A percentile compares a stretch with the other conserved stretches of the same genome.
These are phyloP conservation scores for Piromyces finnis DNA, from an alignment of 192 early-diverging fungal species.

Conservation along the genomic window DNA sequence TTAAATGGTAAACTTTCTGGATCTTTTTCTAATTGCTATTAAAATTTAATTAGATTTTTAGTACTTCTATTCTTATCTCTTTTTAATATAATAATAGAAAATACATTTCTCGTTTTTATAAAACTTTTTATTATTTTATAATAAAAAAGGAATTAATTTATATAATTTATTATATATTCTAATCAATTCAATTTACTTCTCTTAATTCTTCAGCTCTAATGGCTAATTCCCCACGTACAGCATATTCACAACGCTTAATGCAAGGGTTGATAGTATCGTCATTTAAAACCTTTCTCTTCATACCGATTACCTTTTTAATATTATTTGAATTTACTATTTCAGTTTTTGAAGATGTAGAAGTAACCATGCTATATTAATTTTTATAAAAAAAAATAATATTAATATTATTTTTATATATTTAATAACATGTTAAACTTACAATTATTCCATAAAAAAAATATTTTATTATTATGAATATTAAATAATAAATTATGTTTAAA, in stretches of 20 bases:
- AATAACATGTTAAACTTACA: too few species aligned
- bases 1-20: conserved; percentile 40
- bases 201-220: conserved; percentile 76
- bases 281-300: conserved; percentile 38
- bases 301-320: background rate
- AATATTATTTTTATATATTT: too few species aligned
- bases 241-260: conserved; percentile 69
- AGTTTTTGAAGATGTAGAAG: background rate
- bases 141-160: too few species aligned
- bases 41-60: background rate
- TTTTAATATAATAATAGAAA: too few species aligned
- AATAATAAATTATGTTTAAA: too few species aligned
- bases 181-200: conserved; percentile 15
- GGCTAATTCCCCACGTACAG: conserved; percentile 86
- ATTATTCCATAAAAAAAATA: too few species aligned
- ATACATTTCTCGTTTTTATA: too few species aligned
- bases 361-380: background rate
- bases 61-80: too few species aligned
- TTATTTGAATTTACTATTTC: background rate
- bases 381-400: too few species aligned
- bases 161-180: too few species aligned
- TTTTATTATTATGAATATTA: too few species aligned
- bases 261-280: conserved; percentile 51
- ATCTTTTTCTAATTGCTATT: background rate
- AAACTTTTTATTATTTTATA: too few species aligned